Evolutionary conservation across 305 asterid species (phyloP).

Genomic region (Fraxinus floribunda): DNA sequence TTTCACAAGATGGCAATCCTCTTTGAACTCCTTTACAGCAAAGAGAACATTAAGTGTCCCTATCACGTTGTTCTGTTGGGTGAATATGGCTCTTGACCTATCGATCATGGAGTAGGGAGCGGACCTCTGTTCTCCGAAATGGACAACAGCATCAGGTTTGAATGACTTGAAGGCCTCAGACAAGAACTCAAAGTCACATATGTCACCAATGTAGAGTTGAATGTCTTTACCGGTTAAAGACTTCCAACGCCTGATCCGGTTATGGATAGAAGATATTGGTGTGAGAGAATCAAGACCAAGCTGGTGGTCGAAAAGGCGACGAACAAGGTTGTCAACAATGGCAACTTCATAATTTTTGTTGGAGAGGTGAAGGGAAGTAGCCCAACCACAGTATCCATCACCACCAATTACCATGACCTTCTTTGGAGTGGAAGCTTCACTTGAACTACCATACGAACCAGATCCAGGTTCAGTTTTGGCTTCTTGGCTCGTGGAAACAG

Average conservation of each 20-base stretch:
- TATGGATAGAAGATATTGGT: slow-evolving; percentile 77
- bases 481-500: slow-evolving; percentile 59
- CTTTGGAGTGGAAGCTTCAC: slow-evolving; percentile 39
- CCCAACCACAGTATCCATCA: slow-evolving; percentile 98
- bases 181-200: slow-evolving; percentile 88
- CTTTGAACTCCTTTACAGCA: slow-evolving; percentile 85
- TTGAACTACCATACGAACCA: slow-evolving; percentile 29
- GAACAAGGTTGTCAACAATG: slow-evolving; percentile 82
- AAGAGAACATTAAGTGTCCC: slow-evolving; percentile 88
- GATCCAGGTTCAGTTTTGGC: slow-evolving; percentile 41
- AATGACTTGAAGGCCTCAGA: slow-evolving; percentile 70
- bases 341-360: slow-evolving; percentile 79
- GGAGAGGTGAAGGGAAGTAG: slow-evolving; percentile 85
- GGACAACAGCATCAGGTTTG: slow-evolving; percentile 81
- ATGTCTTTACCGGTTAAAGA: slow-evolving; percentile 72
- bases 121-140: slow-evolving; percentile 92
- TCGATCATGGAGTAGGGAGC: slow-evolving; percentile 99
- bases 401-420: slow-evolving; percentile 94
- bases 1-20: slow-evolving; percentile 91
- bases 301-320: slow-evolving; percentile 84
- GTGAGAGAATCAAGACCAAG: slow-evolving; percentile 90
- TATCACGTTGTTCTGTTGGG: slow-evolving; percentile 84
- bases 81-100: slow-evolving; percentile 79
- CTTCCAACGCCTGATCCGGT: slow-evolving; percentile 78
- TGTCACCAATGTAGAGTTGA: slow-evolving; percentile 74